Evolutionary conservation across 345 rosid genomes (phyloP), one percentile per base, ranked within the genome.

Genomic region (Turritis glabra): DNA sequence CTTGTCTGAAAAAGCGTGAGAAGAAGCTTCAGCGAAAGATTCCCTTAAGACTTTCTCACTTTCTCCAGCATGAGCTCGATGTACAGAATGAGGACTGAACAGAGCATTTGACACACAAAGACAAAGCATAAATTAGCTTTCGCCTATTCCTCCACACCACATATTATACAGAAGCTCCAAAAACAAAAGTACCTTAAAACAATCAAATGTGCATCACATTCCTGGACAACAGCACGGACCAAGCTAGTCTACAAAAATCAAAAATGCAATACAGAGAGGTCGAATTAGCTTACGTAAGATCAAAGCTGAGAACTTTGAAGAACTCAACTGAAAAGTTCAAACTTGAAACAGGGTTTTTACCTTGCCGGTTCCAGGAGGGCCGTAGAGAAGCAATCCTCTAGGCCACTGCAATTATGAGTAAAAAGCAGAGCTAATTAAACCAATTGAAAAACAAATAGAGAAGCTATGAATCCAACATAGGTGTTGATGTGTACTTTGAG

Each of bases 331-430:
- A 50, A 32, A 5, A 22, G 0, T 18, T 25, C 57, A 69, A 71
- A 3, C 52, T 64, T 54, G 59, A n/a, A 64, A 25, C 29, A 50
- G 46, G 25, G 77, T 27, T 21, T 21, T 18, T 80, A 94, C 99
- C 97, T 95, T 95, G 35, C 99, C 99, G 12, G 96, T 90, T 57
- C 97, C 97, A 3, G 97, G 97, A 15, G 96, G 97, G 33, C 99
- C 97, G 30, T 90, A 92, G 7, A 94, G 74, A 55, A 94, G 95
- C 82, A 91, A 81, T 64, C 97, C 96, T 73, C 84, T 83, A 63
- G 92, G 91, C 97, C 96, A 91, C 96, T 90, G 84, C 56, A 78
- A 67, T 5, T 60, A 68, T 1, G 38, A 71, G 64, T 15, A 56
- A 72, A 40, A 17, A 9, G 14, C 61, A 74, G 11, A 69, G 53